Percentiles rank a stretch among this genome's conserved stretches.
Evolutionary conservation across 768 basidiomycete species (phyloP).

Genomic region (Psilocybe azurescens): DNA sequence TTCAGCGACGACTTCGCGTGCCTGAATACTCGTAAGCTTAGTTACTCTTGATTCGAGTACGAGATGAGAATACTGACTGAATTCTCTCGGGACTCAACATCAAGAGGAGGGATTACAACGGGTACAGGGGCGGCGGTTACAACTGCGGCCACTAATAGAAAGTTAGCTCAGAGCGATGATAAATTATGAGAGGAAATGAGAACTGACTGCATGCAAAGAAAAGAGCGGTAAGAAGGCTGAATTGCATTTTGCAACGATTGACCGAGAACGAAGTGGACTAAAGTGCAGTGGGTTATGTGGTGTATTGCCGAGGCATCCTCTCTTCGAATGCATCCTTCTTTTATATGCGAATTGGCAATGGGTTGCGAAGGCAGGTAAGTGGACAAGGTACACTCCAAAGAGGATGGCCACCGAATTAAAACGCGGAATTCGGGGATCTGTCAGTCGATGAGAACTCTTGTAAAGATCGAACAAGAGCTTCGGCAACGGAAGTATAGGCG

Average conservation of each 20-base stretch:
- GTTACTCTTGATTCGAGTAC: neutral
- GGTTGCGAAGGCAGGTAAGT: conserved; percentile 13
- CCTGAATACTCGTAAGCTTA: conserved; percentile 9
- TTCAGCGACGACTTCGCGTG: conserved; percentile 12
- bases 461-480: conserved; percentile 2
- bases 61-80: conserved; percentile 17
- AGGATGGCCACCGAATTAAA: conserved; percentile 5
- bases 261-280: conserved; percentile 6
- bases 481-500: neutral
- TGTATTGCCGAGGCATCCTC: conserved; percentile 2
- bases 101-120: conserved; percentile 23
- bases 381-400: conserved; percentile 22
- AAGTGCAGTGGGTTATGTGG: conserved; percentile 1
- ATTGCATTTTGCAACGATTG: conserved; percentile 31
- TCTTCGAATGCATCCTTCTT: conserved; percentile 2
- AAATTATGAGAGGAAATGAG: neutral
- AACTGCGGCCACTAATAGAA: conserved; percentile 22
- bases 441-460: conserved; percentile 7
- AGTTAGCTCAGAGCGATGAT: neutral
- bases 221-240: conserved; percentile 28
- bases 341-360: conserved; percentile 14
- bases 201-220: conserved; percentile 34
- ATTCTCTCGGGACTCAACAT: conserved; percentile 22
- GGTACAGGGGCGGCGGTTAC: conserved; percentile 36
- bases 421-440: conserved; percentile 12